Percentiles rank a stretch among this genome's conserved stretches.
These are phyloP conservation scores for Zymoseptoria pseudotritici DNA, from an alignment of 2,329 filamentous ascomycete genomes.

Conservation along the genomic window DNA sequence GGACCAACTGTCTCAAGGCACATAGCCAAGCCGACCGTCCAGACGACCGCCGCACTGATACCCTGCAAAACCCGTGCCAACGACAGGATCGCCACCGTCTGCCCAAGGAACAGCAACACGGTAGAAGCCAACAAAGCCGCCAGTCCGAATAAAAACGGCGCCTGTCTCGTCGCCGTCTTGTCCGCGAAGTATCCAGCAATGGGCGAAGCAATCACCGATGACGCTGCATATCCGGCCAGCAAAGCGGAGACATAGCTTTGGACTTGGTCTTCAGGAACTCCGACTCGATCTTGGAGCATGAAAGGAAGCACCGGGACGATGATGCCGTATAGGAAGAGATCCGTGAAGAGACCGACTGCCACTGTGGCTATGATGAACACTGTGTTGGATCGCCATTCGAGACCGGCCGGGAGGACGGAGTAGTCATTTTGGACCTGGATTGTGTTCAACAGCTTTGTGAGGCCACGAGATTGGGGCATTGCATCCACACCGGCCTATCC, in stretches of 20 bases:
- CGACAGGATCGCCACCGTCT: constrained; percentile 42
- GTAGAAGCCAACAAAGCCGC: constrained; percentile 48
- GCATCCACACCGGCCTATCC: not conserved
- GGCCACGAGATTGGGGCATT: not conserved
- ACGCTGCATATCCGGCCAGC: constrained; percentile 48
- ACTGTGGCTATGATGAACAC: constrained; percentile 54
- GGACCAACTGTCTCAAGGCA: constrained; percentile 52
- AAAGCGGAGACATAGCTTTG: constrained; percentile 49
- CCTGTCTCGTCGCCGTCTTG: constrained; percentile 44
- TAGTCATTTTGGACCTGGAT: constrained; percentile 31
- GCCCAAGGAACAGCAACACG: constrained; percentile 46
- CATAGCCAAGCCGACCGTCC: constrained; percentile 53
- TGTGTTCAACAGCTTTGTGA: constrained; percentile 24
- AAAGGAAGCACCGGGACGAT: constrained; percentile 54
- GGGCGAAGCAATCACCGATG: constrained; percentile 45
- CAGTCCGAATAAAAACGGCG: constrained; percentile 53
- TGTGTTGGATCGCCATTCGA: constrained; percentile 51
- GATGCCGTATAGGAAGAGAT: constrained; percentile 54
- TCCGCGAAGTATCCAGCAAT: constrained; percentile 51
- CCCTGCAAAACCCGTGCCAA: constrained; percentile 52
- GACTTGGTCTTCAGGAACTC: constrained; percentile 41
- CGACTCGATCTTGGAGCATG: constrained; percentile 46
- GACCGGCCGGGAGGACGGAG: constrained; percentile 28
- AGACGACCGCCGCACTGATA: constrained; percentile 50
- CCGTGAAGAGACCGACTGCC: constrained; percentile 48